Evolutionary conservation across 768 basidiomycete species (phyloP).

Genomic region (Phylloporus sp.): DNA sequence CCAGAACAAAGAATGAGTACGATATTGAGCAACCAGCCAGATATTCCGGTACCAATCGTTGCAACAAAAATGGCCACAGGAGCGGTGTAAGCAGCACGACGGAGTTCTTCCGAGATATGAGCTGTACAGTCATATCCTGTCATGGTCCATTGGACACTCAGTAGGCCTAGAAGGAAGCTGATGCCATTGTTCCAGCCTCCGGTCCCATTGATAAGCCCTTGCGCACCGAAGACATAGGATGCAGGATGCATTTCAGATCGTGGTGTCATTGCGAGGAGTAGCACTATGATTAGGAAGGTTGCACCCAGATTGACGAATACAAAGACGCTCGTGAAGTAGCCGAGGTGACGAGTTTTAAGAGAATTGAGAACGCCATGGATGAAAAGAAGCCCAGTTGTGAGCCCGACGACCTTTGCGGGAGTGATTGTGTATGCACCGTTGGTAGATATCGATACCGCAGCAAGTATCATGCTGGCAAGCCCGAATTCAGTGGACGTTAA

Average conservation of each 20-base stretch:
- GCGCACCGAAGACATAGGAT: slow-evolving; percentile 51
- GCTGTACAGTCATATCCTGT: slow-evolving; percentile 30
- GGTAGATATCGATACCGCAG: slow-evolving; percentile 23
- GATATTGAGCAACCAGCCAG: slow-evolving; percentile 67
- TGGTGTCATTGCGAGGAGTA: slow-evolving; percentile 41
- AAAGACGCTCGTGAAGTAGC: slow-evolving; percentile 32
- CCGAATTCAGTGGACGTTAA: slow-evolving; percentile 37
- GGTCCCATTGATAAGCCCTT: slow-evolving; percentile 36
- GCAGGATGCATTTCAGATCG: slow-evolving; percentile 55
- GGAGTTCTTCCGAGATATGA: slow-evolving; percentile 43
- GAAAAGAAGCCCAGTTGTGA: slow-evolving; percentile 38
- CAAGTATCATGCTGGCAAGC: slow-evolving; percentile 33
- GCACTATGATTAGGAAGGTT: slow-evolving; percentile 40
- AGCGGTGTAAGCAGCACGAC: slow-evolving; percentile 47
- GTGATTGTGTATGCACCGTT: slow-evolving; percentile 34
- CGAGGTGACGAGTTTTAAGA: slow-evolving; percentile 37
- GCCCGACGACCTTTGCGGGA: slow-evolving; percentile 38
- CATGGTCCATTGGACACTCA: slow-evolving; percentile 50
- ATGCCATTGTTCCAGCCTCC: slow-evolving; percentile 42
- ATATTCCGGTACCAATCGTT: slow-evolving; percentile 42
- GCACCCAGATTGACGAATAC: slow-evolving; percentile 46
- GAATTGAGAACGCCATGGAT: slow-evolving; percentile 44
- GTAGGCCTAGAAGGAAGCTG: slow-evolving; percentile 42
- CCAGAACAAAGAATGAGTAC: slow-evolving; percentile 58
- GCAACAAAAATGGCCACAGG: slow-evolving; percentile 44